Base-by-base conservation (phyloP, 192 early-diverging fungal genomes). In the Backusella morwellensis region DNA sequence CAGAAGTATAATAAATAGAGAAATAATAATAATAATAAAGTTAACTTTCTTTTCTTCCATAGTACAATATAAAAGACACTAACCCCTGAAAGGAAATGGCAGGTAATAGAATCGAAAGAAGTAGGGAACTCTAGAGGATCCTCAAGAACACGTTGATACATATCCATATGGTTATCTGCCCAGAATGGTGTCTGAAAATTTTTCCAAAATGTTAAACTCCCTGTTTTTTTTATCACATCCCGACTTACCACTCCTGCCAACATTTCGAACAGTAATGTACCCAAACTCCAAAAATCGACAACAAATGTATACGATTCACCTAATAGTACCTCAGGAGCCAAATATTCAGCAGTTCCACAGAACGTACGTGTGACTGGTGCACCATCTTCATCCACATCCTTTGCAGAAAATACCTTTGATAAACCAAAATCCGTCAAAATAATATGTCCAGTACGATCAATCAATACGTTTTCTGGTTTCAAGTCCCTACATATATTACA, bases 341-440 rank as follows among this genome's bases (percentile, higher is more conserved):
- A 86, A 77, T 96, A 96, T 67, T 93, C 91, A 4, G 93, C 91
- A 11, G 94, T 97, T 54, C 95, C 95, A 81, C 95, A 96, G 78
- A 95, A 97, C 0, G 96, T 95, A 67, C 85, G 90, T 6, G 94
- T 94, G 19, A 88, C 86, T 77, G 81, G 84, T 41, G 78, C 81
- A 32, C 82, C 82, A 36, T 87, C 85, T 68, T 89, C 85, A 19
- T 47, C 23, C 17, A 34, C 14, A 12, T 77, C 76, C 7, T 73
- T 38, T 34, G 50, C 29, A 4, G 34, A 19, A 23, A 80, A 80
- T 73, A 71, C 54, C 71, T 95, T 95, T 75, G 90, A 94, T 19
- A 95, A 82, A 4, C 93, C 93, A 83, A 95, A 95, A 79, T 95
- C 93, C 9, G 90, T 87, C 11, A 95, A 77, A 4, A 90, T 85